Base-by-base conservation (phyloP, 2,329 filamentous ascomycete species). In the Fusarium pseudograminearum region DNA sequence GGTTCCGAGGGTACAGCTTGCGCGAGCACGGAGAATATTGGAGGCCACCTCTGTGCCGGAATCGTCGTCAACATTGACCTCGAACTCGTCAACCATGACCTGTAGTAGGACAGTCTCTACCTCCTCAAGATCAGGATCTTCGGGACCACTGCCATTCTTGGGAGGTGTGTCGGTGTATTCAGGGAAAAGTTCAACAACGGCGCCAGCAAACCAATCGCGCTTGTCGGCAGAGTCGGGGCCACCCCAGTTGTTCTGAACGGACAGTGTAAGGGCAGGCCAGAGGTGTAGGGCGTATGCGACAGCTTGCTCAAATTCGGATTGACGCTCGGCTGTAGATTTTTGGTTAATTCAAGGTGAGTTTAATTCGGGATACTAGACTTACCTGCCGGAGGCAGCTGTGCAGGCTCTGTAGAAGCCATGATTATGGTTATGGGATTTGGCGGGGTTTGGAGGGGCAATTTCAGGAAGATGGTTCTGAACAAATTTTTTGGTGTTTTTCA, bases 61-160 rank as follows among this genome's bases (percentile, higher is more conserved):
- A 73, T 94, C 94, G 79, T 99, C 96, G 76, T 98, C 96, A 30
- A 98, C 88, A 59, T 93, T 91, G 57, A 96, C 91, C 75, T 97
- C 94, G 76, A 98, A 99, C 80, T 99, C 96, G 82, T 98, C 96
- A 67, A 92, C 87, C 91, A 98, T 96, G 65, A 97, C 90, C 76
- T 98, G 93, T 47, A 97, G 84, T 48, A 98, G 84, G 53, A 97
- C 89, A 41, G 91, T 87, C 83, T 98, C 95, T 44, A 98, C 83
- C 73, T 98, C 93, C 69, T 91, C 89, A 20, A 87, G 83, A 73
- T 97, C 92, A 14, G 92, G 85, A 71, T 89, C 86, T 22, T 84
- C 81, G 24, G 71, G 65, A 57, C 65, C 76, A 70, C 65, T 76
- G 65, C 65, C 72, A 52, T 69, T 73, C 48, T 69, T 75, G 41